Percentiles rank a stretch among this genome's conserved stretches.
phyloP scores from a whole-genome alignment of 441 rosid genomes.

The Gossypium gossypioides region DNA sequence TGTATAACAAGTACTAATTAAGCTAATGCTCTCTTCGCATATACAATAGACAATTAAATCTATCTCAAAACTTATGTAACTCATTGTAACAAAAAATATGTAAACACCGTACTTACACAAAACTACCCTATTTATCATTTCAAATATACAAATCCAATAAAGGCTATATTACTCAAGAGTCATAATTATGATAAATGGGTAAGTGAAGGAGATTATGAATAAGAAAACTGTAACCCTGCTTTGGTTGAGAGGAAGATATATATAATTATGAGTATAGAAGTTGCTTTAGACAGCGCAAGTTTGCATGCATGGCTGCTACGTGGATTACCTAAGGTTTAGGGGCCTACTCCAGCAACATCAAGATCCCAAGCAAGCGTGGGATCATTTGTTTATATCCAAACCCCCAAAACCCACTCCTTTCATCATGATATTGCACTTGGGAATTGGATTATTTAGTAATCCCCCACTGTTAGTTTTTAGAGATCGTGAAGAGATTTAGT shows the following conservation, averaged over 20 bases:
- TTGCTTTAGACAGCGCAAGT: neutral
- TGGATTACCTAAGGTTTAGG: neutral
- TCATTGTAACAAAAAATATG: no score
- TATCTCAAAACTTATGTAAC: no score
- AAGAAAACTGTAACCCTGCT: no score
- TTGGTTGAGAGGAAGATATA: neutral
- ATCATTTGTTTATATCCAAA: neutral
- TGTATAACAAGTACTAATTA: no score
- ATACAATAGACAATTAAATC: no score
- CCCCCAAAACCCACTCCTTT: neutral
- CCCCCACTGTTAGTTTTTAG: neutral
- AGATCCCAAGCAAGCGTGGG: neutral
- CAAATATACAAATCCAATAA: no score
- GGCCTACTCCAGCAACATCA: neutral
- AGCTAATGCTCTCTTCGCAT: no score
- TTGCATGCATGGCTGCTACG: neutral
- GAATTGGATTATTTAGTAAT: neutral
- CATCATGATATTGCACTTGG: neutral
- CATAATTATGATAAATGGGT: no score
- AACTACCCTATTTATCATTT: no score
- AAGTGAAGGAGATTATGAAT: no score
- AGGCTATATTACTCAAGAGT: no score
- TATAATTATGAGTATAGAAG: neutral
- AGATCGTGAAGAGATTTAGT: neutral
- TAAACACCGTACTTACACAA: no score